Evolutionary conservation across 1,284 basidiomycete genomes (phyloP), one percentile per base, ranked within the genome.

Genomic region (Ceratobasidium sp.): DNA sequence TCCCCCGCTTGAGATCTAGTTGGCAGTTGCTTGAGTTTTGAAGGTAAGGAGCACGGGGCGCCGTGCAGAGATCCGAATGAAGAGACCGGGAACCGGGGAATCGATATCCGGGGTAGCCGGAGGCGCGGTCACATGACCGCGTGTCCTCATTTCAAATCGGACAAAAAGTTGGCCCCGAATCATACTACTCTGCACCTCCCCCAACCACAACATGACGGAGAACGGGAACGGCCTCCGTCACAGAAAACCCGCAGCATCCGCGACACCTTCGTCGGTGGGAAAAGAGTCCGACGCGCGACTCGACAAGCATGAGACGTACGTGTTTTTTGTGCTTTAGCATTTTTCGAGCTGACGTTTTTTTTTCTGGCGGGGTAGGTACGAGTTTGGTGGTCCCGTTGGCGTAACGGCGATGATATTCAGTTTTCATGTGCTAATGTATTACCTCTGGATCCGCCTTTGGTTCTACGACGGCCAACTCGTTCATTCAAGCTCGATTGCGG

Each of bases 371-470:
- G 23, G 55, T 67, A 95, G 94, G 52, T 98, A 94, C 86, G 97
- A 99, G 85, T 99, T 99, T 82, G 98, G 97, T 81, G 97, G 97
- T 8, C 97, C 97, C 62, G 88, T 89, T 85, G 97, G 98, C 68
- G 96, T 97, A 57, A 86, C 92, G 8, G 94, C 93, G 38, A 99
- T 99, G 88, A 99, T 99, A 94, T 89, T 93, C 46, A 92, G 94
- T 69, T 99, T 99, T 85, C 97, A 98, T 0, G 85, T 92, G 57
- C 88, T 95, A 79, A 96, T 96, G 96, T 99, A 99, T 86, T 99
- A 99, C 87, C 91, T 99, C 81, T 99, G 96, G 95, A 96, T 96
- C 81, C 99, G 98, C 83, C 89, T 99, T 55, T 96, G 94, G 91
- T 98, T 96, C 86, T 97, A 99, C 84, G 94, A 98, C 81, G 97